phyloP scores from a whole-genome alignment of 2,329 filamentous ascomycete genomes.

The Fusarium sp. region DNA sequence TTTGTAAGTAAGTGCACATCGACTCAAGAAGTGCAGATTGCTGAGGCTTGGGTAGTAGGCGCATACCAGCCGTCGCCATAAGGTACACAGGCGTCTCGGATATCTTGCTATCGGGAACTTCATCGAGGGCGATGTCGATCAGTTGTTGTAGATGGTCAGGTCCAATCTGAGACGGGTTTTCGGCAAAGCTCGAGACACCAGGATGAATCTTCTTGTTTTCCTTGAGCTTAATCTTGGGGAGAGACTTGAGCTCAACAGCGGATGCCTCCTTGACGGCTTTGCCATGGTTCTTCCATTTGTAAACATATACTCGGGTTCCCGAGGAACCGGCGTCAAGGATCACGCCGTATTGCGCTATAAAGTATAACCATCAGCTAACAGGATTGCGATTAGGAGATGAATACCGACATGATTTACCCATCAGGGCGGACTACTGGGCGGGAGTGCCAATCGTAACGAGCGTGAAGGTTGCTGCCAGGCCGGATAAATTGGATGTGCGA shows the following conservation, averaged over 20 bases:
- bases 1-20: constrained; percentile 84
- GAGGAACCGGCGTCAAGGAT: constrained; percentile 98
- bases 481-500: not conserved
- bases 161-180: constrained; percentile 80
- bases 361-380: constrained; percentile 34
- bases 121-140: constrained; percentile 81
- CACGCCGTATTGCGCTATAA: constrained; percentile 81
- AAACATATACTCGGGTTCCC: constrained; percentile 93
- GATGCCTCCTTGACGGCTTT: constrained; percentile 68
- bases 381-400: constrained; percentile 1
- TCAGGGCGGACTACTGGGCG: constrained; percentile 34
- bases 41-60: constrained; percentile 80
- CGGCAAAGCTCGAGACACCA: constrained; percentile 90
- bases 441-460: constrained; percentile 6
- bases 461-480: not conserved
- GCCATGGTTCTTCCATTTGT: constrained; percentile 87
- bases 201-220: constrained; percentile 95
- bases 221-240: constrained; percentile 86
- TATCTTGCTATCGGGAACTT: constrained; percentile 81
- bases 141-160: constrained; percentile 83
- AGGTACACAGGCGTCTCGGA: constrained; percentile 91
- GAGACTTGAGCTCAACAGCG: constrained; percentile 62
- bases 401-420: constrained; percentile 55
- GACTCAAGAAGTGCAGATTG: constrained; percentile 78
- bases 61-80: constrained; percentile 95